Evolutionary conservation across 176 grass and related monocot species (phyloP), one percentile per base, ranked within the genome.

Genomic region (Triticum urartu): DNA sequence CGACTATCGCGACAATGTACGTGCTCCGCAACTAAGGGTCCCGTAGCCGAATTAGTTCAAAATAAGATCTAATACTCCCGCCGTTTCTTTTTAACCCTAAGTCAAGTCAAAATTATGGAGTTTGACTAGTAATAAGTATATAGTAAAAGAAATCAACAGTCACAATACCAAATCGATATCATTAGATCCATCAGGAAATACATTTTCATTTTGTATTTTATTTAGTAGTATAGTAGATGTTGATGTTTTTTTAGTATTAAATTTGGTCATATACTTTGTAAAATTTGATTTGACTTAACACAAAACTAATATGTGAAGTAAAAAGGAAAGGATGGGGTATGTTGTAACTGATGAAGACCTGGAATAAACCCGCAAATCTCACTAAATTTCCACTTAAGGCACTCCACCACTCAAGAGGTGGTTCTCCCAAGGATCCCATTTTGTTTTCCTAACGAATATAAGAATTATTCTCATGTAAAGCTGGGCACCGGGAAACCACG

Each of bases 1-100:
- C 6, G 70, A 83, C 39, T 94, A 98, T 68, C 84, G 74, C 14
- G 74, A 77, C 74, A 90, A 92, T 38, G 91, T 98, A 63, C 2
- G 84, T 72, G 36, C 48, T 43, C 48, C 26, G 7, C 18, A 6
- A 50, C 24, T n/a, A 43, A 78, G 58, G 39, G 39, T 30, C 38
- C 65, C 73, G 14, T 83, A 75, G 42, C 42, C 72, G n/a, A 75
- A 75, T 75, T 75, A 48, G 42, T 43, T 11, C 72, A 75, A 75
- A 52, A 15, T 74, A 12, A 75, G 72, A 75, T 75, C 72, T 52
- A 52, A 52, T 59, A 17, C 54, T 59, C 54, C 54, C 54, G 18
- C 54, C 18, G 54, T 59, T 59, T 59, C 54, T 59, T 59, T 59
- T 59, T 21, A 59, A 59, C 54, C 54, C 54, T 58, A 58, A 21